Percentiles rank a stretch among this genome's conserved stretches.
These are phyloP conservation scores for Rhizopogon sp. DNA, from an alignment of 768 basidiomycete genomes.

Conservation along the genomic window DNA sequence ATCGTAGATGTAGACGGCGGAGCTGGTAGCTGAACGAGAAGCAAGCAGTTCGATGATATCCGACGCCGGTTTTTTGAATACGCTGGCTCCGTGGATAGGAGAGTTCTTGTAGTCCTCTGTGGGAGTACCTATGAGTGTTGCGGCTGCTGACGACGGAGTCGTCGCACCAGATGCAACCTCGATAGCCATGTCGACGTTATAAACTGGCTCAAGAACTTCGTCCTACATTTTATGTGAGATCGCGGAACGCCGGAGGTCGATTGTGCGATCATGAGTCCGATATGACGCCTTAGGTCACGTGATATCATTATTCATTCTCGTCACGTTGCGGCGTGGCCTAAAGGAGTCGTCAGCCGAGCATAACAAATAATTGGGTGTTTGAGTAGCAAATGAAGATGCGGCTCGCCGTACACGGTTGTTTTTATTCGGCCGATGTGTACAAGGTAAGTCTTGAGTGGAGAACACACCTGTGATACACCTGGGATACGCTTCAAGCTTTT, in stretches of 20 bases:
- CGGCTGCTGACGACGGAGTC: slow-evolving; percentile 24
- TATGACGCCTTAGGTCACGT: slow-evolving; percentile 25
- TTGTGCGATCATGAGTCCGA: slow-evolving; percentile 14
- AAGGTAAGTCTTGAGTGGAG: too few species aligned
- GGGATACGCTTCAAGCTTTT: too few species aligned
- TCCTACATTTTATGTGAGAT: background rate
- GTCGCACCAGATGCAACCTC: slow-evolving; percentile 18
- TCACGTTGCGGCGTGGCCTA: too few species aligned
- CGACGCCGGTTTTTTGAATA: slow-evolving; percentile 40
- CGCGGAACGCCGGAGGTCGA: slow-evolving; percentile 17
- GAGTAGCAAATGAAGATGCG: too few species aligned
- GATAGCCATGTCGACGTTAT: slow-evolving; percentile 15
- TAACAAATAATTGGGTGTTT: too few species aligned
- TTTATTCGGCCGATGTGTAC: too few species aligned
- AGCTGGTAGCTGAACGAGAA: slow-evolving; percentile 50
- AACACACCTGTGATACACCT: too few species aligned
- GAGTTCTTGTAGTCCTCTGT: slow-evolving; percentile 26
- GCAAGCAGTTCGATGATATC: slow-evolving; percentile 65
- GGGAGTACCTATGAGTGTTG: slow-evolving; percentile 29
- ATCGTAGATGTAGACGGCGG: slow-evolving; percentile 76
- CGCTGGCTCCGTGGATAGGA: background rate
- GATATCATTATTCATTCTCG: background rate
- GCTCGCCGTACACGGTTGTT: too few species aligned
- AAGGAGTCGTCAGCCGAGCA: too few species aligned
- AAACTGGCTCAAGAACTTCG: background rate